phyloP scores from a whole-genome alignment of 352 stramenopile genomes.

The Phytopythium helicoides region DNA sequence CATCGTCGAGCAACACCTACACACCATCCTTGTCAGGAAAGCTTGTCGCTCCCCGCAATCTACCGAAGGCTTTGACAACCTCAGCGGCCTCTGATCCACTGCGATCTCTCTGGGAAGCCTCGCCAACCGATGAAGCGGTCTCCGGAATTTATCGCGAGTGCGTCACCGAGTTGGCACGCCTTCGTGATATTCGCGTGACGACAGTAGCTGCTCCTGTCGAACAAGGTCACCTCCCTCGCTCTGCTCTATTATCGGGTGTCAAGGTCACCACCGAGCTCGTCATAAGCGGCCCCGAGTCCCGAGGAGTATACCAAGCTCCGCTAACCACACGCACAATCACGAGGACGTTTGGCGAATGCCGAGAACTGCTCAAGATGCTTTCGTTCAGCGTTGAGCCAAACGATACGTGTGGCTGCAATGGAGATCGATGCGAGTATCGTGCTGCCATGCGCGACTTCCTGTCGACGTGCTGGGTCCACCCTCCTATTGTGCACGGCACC shows the following conservation, averaged over 20 bases:
- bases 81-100: no score
- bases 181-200: neutral
- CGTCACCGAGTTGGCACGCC: neutral
- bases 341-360: neutral
- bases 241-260: neutral
- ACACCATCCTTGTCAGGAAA: no score
- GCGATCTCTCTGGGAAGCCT: no score
- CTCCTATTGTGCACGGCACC: conserved; percentile 1
- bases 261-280: neutral
- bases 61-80: no score
- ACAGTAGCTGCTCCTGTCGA: neutral
- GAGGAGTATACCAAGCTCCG: neutral
- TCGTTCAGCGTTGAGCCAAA: neutral
- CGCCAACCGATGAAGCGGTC: no score
- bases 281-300: neutral
- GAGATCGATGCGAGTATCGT: neutral
- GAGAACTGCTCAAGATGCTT: neutral
- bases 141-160: no score
- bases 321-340: neutral
- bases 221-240: neutral
- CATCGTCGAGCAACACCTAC: no score
- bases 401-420: neutral
- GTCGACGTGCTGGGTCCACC: conserved; percentile 3
- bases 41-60: no score
- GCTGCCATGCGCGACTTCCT: neutral